A percentile compares a stretch with the other conserved stretches of the same genome.
Conservation (phyloP, 495 filamentous ascomycete species). For the Penicillium robsamsonii region DNA sequence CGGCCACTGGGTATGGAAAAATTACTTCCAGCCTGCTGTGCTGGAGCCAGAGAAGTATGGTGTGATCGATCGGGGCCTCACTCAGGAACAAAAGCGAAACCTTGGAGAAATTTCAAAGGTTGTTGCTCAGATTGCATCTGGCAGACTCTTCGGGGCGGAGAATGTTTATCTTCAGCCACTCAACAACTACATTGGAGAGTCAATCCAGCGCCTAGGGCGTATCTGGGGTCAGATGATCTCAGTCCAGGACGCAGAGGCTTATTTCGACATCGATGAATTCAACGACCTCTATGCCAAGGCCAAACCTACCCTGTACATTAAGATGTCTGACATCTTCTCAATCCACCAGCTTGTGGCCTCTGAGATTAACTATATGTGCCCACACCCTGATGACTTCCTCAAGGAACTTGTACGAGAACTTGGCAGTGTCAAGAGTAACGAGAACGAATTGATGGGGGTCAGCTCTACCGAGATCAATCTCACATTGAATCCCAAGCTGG, state of each 20-base stretch:
- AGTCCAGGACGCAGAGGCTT: conserved; percentile 79
- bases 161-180: conserved; percentile 95
- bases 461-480: conserved; percentile 88
- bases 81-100: conserved; percentile 90
- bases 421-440: conserved; percentile 91
- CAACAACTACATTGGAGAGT: conserved; percentile 83
- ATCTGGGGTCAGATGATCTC: conserved; percentile 76
- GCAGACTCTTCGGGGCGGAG: conserved; percentile 85
- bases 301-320: conserved; percentile 96
- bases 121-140: conserved; percentile 78
- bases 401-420: conserved; percentile 90
- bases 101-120: conserved; percentile 89
- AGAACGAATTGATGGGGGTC: conserved; percentile 84
- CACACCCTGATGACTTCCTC: conserved; percentile 78
- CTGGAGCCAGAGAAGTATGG: conserved; percentile 84
- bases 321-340: conserved; percentile 95
- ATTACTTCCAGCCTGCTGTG: conserved; percentile 87
- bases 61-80: conserved; percentile 80
- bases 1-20: conserved; percentile 87
- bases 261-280: conserved; percentile 98
- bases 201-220: conserved; percentile 73
- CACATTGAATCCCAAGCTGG: conserved; percentile 86
- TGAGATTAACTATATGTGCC: conserved; percentile 73
- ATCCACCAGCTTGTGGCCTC: conserved; percentile 85
- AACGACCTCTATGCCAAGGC: conserved; percentile 95